phyloP scores from a whole-genome alignment of 495 filamentous ascomycete genomes.

The Annulohypoxylon bovei region DNA sequence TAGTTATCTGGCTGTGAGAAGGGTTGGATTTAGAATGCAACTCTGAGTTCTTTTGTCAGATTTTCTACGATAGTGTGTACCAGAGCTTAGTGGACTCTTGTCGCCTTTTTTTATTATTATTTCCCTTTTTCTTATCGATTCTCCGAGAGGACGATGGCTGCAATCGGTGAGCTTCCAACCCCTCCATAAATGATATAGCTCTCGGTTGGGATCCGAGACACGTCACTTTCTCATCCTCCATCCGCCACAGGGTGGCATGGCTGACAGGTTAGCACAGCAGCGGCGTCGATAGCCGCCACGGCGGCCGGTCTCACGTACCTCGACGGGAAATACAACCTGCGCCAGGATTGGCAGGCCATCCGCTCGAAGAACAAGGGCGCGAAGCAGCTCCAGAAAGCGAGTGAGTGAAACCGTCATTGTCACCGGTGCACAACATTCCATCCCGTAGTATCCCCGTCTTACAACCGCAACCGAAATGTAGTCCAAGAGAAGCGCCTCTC shows the following conservation, averaged over 20 bases:
- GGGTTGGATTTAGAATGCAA: slow-evolving; percentile 28
- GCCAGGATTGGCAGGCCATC: slow-evolving; percentile 65
- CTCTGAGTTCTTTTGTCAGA: slow-evolving; percentile 6
- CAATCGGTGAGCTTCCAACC: slow-evolving; percentile 39
- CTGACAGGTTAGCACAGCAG: slow-evolving; percentile 48
- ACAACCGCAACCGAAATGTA: slow-evolving; percentile 31
- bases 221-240: slow-evolving; percentile 2
- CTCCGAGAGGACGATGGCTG: slow-evolving; percentile 33
- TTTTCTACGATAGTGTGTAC: slow-evolving; percentile 3
- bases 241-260: not conserved
- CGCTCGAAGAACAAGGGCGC: slow-evolving; percentile 44
- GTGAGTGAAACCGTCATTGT: slow-evolving; percentile 18
- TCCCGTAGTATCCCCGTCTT: not conserved
- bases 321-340: slow-evolving; percentile 73
- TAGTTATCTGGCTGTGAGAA: slow-evolving; percentile 10
- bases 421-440: slow-evolving; percentile 1
- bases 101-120: not conserved
- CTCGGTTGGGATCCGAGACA: slow-evolving; percentile 10
- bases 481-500: slow-evolving; percentile 63
- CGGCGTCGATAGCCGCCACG: slow-evolving; percentile 64
- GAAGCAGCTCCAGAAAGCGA: slow-evolving; percentile 50
- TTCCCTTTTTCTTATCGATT: slow-evolving; percentile 1
- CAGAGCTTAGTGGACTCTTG: not conserved
- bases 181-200: not conserved
- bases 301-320: slow-evolving; percentile 69